Base-by-base conservation (phyloP, 1,139 yeast genomes). In the Taphrina confusa region DNA sequence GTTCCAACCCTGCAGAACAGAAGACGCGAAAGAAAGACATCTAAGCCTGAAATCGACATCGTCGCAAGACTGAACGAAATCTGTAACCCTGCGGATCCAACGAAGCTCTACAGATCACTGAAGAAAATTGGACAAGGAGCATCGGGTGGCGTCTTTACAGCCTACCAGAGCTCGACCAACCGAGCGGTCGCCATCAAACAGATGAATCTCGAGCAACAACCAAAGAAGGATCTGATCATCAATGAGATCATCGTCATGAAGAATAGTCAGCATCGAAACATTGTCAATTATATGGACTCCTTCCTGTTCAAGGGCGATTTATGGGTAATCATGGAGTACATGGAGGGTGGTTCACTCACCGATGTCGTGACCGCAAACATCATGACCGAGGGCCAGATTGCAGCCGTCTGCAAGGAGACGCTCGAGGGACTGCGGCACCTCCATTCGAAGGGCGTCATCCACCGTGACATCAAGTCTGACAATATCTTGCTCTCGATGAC, bases 321-420 rank as follows among this genome's bases (percentile, higher is more conserved):
- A 63, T 92, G 97, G 97, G 97, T 92, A 14, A 82, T 91, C 20
- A 92, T 92, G 98, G 97, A 91, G 73, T 91, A 87, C 71, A 91
- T 92, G 97, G 96, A 91, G 72, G 98, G 97, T 64, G 98, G 98
- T 1, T 85, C 95, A 1, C 76, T 92, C 66, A 92, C 98, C 0
- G 97, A 92, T 73, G 95, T 92, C 59, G 96, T 92, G 5, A 89
- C 96, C 0, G 94, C 90, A 71, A 86, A 90, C 75, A 90, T 90
- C 65, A 87, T 94, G 94, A 84, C 95, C 2, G 98, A 92, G 71
- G 91, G 90, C n/a, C 98, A 92, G 74, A 92, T 92, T 70, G 97
- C 96, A 51, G 94, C 96, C 1, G 97, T 94, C 22, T 88, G 96
- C 68, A 80, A 95, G 62, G 98, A 92, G 71, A 89, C 97, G 0